A percentile compares a stretch with the other conserved stretches of the same genome.
Evolutionary conservation across 1,284 basidiomycete species (phyloP).

Genomic region (Ceratobasidium sp.): DNA sequence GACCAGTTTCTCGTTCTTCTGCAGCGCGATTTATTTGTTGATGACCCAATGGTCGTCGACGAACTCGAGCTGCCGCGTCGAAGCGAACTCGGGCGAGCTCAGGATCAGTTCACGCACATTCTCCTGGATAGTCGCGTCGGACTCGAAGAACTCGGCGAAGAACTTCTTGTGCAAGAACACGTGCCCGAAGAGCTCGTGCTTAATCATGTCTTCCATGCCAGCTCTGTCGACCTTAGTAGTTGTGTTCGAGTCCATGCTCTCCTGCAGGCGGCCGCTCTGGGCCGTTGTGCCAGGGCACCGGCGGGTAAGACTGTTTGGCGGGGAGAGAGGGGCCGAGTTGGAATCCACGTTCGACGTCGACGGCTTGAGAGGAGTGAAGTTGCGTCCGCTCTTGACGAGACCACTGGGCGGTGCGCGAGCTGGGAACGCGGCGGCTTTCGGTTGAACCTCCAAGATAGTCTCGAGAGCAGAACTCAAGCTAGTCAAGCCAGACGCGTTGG

Average conservation of each 20-base stretch:
- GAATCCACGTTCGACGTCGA: neutral
- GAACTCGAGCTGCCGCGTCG: neutral
- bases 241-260: neutral
- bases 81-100: neutral
- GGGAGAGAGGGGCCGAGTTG: too few species aligned
- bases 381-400: neutral
- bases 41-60: neutral
- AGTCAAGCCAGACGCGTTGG: neutral
- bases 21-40: neutral
- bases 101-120: neutral
- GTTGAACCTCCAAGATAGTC: conserved; percentile 10
- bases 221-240: neutral
- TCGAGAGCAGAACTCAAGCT: conserved; percentile 7
- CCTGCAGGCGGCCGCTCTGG: neutral
- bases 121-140: neutral
- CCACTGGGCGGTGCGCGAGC: neutral
- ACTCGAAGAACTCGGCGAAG: conserved; percentile 23
- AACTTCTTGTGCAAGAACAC: conserved; percentile 16
- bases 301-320: neutral
- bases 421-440: neutral
- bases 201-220: conserved; percentile 21
- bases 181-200: conserved; percentile 10
- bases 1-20: neutral
- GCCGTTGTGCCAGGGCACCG: neutral
- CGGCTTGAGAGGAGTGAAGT: neutral